phyloP scores from a whole-genome alignment of 345 rosid species.

The Moricandia moricandioides region DNA sequence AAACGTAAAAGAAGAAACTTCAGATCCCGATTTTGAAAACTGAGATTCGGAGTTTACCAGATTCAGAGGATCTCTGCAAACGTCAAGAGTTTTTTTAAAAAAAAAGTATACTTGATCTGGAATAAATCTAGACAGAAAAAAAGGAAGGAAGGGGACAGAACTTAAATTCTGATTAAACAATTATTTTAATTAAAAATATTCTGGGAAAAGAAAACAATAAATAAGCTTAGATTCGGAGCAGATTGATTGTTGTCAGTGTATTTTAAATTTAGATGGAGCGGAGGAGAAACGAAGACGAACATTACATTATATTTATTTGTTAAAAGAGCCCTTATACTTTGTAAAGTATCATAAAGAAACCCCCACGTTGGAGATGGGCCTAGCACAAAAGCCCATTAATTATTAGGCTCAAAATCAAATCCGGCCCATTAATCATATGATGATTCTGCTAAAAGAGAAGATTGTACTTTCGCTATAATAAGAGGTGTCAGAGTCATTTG shows the following conservation, averaged over 20 bases:
- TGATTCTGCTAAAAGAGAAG: too few relatives aligned
- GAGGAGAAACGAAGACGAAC: slow-evolving; percentile 7
- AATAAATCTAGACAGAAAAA: slow-evolving; percentile 14
- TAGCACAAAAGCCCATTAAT: too few relatives aligned
- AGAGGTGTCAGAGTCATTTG: too few relatives aligned
- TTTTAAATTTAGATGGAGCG: background rate
- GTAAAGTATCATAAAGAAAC: background rate
- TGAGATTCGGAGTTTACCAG: slow-evolving; percentile 29
- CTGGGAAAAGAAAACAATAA: background rate
- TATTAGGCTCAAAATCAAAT: too few relatives aligned
- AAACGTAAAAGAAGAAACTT: background rate
- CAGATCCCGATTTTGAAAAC: slow-evolving; percentile 1
- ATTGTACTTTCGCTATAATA: too few relatives aligned
- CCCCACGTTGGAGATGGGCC: too few relatives aligned
- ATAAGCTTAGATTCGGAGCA: slow-evolving; percentile 4
- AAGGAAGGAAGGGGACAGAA: background rate
- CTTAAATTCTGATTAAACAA: slow-evolving; percentile 15
- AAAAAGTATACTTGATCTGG: slow-evolving; percentile 23
- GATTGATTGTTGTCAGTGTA: slow-evolving; percentile 8
- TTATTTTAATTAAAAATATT: background rate
- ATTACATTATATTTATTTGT: background rate
- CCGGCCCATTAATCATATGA: too few relatives aligned
- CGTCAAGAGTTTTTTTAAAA: background rate
- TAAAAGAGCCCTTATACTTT: background rate
- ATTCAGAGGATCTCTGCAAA: slow-evolving; percentile 22